A percentile compares a stretch with the other conserved stretches of the same genome.
Evolutionary conservation across 768 basidiomycete genomes (phyloP).

Genomic region (Boletus reticuloceps): DNA sequence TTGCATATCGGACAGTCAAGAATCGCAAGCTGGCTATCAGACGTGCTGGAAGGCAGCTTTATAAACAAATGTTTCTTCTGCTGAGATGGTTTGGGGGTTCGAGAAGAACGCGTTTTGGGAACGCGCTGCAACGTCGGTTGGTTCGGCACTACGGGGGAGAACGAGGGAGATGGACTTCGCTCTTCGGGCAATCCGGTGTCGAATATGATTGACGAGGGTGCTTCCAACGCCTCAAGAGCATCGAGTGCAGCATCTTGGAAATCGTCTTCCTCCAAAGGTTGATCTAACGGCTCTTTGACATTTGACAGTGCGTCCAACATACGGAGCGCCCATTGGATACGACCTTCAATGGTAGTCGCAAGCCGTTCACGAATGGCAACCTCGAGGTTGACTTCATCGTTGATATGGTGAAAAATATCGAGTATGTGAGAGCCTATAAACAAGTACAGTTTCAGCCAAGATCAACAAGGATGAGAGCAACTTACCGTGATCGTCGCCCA

Average conservation of each 20-base stretch:
- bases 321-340: constrained; percentile 46
- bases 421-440: constrained; percentile 13
- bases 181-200: constrained; percentile 22
- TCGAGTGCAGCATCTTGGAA: constrained; percentile 42
- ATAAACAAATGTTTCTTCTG: constrained; percentile 41
- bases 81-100: constrained; percentile 26
- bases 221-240: constrained; percentile 41
- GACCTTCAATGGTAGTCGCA: constrained; percentile 40
- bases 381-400: constrained; percentile 44
- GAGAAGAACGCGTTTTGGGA: constrained; percentile 27
- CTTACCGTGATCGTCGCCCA: constrained; percentile 19
- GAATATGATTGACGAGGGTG: constrained; percentile 37
- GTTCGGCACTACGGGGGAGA: constrained; percentile 15
- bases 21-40: constrained; percentile 29
- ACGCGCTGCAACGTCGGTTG: constrained; percentile 15
- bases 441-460: neutral
- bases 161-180: constrained; percentile 21
- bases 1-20: constrained; percentile 44
- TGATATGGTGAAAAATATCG: constrained; percentile 16
- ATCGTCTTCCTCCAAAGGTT: constrained; percentile 25
- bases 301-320: constrained; percentile 35
- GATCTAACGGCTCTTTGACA: constrained; percentile 12
- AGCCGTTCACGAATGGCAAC: constrained; percentile 42
- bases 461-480: neutral
- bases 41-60: constrained; percentile 30